Percentiles rank a stretch among this genome's conserved stretches.
Evolutionary conservation across 176 grass and related monocot genomes (phyloP).

Genomic region (Eragrostis curvula): DNA sequence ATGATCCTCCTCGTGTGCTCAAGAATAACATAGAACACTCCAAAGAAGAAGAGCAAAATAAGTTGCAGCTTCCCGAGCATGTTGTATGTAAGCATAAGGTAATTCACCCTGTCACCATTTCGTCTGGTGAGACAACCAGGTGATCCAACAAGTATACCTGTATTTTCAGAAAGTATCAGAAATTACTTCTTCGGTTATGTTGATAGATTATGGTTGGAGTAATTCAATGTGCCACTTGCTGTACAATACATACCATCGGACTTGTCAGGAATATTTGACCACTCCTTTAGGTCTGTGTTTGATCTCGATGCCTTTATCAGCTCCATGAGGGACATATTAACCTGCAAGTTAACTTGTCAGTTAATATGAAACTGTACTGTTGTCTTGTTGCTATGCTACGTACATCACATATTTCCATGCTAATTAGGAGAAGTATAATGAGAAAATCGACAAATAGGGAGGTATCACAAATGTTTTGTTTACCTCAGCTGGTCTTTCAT

Average conservation of each 20-base stretch:
- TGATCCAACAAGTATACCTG: conserved; percentile 35
- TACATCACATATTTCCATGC: neutral
- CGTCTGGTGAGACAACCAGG: conserved; percentile 20
- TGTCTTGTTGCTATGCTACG: no score
- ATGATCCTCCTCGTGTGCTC: conserved; percentile 47
- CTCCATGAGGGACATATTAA: neutral
- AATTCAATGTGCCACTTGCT: neutral
- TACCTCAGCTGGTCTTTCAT: conserved; percentile 79
- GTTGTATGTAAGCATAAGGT: conserved; percentile 37
- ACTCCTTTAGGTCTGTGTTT: conserved; percentile 41
- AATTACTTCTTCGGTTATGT: conserved; percentile 16
- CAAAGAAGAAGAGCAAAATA: conserved; percentile 61
- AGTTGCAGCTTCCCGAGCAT: conserved; percentile 65
- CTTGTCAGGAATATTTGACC: neutral
- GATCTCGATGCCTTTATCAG: conserved; percentile 75
- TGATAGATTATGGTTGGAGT: neutral
- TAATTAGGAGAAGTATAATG: neutral
- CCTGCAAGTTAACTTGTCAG: no score
- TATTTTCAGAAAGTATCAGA: neutral
- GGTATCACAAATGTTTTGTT: neutral
- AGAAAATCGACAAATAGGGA: neutral
- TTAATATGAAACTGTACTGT: no score
- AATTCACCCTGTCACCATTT: conserved; percentile 35
- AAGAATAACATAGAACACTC: conserved; percentile 47
- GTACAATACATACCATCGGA: conserved; percentile 33